Conservation (phyloP, 768 basidiomycete species). For the Leccinum truebloodii region DNA sequence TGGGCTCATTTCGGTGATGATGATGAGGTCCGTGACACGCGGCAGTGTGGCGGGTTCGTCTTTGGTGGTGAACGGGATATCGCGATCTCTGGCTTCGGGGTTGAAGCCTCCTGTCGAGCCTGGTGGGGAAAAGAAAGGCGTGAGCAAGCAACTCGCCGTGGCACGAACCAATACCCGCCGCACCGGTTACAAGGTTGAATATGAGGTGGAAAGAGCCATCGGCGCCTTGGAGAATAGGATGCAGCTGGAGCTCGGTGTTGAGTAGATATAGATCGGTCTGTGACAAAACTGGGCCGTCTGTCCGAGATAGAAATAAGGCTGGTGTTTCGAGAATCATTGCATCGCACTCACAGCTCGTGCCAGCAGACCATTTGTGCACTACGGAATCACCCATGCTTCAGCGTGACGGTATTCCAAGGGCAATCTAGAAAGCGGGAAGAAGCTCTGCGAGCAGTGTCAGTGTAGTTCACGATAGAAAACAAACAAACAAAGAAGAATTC, state of each 20-base stretch:
- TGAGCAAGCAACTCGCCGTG: background rate
- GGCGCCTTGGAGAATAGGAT: conserved; percentile 67
- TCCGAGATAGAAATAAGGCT: background rate
- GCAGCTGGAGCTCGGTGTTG: conserved; percentile 63
- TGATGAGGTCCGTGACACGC: conserved; percentile 56
- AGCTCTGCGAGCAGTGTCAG: conserved; percentile 2
- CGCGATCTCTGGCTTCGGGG: conserved; percentile 55
- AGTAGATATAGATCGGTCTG: conserved; percentile 84
- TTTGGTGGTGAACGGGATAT: conserved; percentile 52
- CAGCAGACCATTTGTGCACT: conserved; percentile 37
- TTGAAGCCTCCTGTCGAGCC: conserved; percentile 67
- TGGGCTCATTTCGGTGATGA: conserved; percentile 63
- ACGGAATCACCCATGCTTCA: conserved; percentile 29
- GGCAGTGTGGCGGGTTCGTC: conserved; percentile 73
- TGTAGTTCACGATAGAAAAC: background rate
- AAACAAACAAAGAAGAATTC: background rate
- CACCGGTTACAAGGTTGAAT: conserved; percentile 72
- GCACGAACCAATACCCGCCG: conserved; percentile 6
- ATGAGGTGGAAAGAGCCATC: conserved; percentile 57
- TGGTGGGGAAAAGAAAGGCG: conserved; percentile 17
- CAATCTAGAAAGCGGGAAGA: background rate
- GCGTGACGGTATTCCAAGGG: conserved; percentile 4
- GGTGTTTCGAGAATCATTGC: background rate
- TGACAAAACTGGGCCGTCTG: conserved; percentile 56
- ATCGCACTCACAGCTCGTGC: conserved; percentile 36